phyloP scores from a whole-genome alignment of 2,329 filamentous ascomycete genomes.

The Paracoccidioides brasiliensis region DNA sequence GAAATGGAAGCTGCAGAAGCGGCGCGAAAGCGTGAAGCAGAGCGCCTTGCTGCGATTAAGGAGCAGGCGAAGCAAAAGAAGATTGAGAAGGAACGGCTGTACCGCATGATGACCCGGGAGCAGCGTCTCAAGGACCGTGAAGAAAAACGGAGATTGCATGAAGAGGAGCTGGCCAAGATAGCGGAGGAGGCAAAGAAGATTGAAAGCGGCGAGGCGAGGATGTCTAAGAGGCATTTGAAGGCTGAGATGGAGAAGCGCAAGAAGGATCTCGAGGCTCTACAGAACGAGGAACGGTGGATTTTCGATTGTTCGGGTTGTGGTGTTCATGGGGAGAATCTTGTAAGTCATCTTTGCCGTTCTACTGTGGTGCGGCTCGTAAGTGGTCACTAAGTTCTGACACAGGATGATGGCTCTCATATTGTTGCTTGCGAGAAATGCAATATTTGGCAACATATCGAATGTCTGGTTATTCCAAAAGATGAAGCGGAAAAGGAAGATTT shows the following conservation, averaged over 20 bases:
- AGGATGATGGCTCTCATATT: conserved; percentile 86
- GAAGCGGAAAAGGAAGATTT: conserved; percentile 80
- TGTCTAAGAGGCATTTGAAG: conserved; percentile 69
- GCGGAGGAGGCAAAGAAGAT: conserved; percentile 59
- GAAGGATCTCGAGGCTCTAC: conserved; percentile 60
- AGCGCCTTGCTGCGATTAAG: conserved; percentile 49
- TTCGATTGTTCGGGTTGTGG: conserved; percentile 89
- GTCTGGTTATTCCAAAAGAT: conserved; percentile 62
- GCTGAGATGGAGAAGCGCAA: conserved; percentile 69
- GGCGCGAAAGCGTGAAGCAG: conserved; percentile 50
- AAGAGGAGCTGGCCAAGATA: conserved; percentile 68
- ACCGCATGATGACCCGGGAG: conserved; percentile 70
- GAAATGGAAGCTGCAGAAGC: conserved; percentile 60
- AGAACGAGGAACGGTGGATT: conserved; percentile 72
- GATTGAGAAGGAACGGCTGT: conserved; percentile 61
- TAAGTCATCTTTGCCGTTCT: conserved; percentile 21
- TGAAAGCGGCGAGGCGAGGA: conserved; percentile 43
- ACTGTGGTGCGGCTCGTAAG: background rate
- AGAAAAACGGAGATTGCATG: conserved; percentile 64
- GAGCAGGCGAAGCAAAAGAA: conserved; percentile 50
- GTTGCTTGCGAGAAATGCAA: conserved; percentile 89
- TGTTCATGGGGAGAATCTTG: conserved; percentile 67
- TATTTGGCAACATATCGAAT: conserved; percentile 94
- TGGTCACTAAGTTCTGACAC: background rate
- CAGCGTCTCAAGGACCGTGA: conserved; percentile 78